Percentiles rank a stretch among this genome's conserved stretches.
These are phyloP conservation scores for Physaria fendleri DNA, from an alignment of 345 rosid species.

Conservation along the genomic window DNA sequence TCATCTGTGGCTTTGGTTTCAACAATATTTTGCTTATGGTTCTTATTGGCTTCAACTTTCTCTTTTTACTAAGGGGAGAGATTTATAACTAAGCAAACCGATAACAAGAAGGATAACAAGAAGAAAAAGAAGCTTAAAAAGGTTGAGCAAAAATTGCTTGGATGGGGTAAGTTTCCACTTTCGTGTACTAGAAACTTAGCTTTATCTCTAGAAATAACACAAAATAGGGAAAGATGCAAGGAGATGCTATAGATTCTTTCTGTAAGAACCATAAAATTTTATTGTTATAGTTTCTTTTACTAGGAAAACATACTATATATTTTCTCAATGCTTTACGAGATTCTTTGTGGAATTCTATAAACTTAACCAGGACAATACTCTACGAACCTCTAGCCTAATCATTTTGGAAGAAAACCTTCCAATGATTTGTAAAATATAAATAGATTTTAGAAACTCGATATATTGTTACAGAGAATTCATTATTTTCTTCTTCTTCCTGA, in stretches of 20 bases:
- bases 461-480: neutral
- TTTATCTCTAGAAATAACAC: neutral
- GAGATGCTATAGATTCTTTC: slow-evolving; percentile 5
- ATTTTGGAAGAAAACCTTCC: neutral
- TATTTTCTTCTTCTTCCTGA: neutral
- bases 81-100: slow-evolving; percentile 69
- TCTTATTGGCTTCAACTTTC: slow-evolving; percentile 10
- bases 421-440: neutral
- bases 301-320: neutral
- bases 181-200: neutral
- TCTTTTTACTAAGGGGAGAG: slow-evolving; percentile 61
- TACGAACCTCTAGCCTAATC: neutral
- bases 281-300: neutral
- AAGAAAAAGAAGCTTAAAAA: slow-evolving; percentile 90
- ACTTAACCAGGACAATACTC: neutral
- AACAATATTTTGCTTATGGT: neutral
- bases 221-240: neutral
- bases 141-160: slow-evolving; percentile 88
- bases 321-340: neutral
- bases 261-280: neutral
- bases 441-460: neutral
- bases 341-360: neutral
- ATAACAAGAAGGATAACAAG: slow-evolving; percentile 71
- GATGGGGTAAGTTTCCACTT: slow-evolving; percentile 69
- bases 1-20: slow-evolving; percentile 5